Percentiles rank a stretch among this genome's conserved stretches.
Conservation (phyloP, 805 yeast genomes). For the Candida railenensis region DNA sequence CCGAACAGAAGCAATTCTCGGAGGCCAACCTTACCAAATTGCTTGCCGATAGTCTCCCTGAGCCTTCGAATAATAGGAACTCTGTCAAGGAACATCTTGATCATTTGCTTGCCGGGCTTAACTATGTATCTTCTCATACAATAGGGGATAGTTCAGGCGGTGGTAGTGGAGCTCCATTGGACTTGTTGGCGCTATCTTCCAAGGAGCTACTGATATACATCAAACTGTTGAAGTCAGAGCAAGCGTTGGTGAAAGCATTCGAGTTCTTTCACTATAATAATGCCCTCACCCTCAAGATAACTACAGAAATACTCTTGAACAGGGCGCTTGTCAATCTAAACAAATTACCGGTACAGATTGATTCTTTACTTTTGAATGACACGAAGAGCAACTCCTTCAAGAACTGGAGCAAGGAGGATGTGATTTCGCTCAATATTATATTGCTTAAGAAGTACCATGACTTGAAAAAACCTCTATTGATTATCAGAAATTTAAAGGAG, state of each 20-base stretch:
- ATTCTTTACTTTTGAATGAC: conserved; percentile 2
- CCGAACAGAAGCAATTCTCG: background rate
- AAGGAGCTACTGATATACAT: conserved; percentile 19
- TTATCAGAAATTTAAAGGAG: conserved; percentile 27
- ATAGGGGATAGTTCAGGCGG: background rate
- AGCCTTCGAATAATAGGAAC: conserved; percentile 6
- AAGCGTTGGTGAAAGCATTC: conserved; percentile 19
- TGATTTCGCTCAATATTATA: conserved; percentile 28
- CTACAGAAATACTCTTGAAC: conserved; percentile 29
- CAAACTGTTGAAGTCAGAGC: conserved; percentile 16
- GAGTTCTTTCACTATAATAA: conserved; percentile 25
- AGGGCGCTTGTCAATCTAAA: conserved; percentile 19
- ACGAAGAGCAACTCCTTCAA: conserved; percentile 6
- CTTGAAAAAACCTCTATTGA: conserved; percentile 28
- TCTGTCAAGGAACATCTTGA: conserved; percentile 13
- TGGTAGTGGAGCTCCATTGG: background rate
- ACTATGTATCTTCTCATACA: conserved; percentile 4
- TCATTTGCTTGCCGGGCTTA: conserved; percentile 26
- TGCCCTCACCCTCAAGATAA: conserved; percentile 20
- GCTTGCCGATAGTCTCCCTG: background rate
- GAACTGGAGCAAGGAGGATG: conserved; percentile 19
- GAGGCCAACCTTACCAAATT: background rate
- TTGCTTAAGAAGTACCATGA: conserved; percentile 37
- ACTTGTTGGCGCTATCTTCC: conserved; percentile 14
- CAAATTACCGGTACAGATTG: conserved; percentile 14